Percentiles rank a stretch among this genome's conserved stretches.
phyloP scores from a whole-genome alignment of 331 rosid species.

The Rosa hybrid region DNA sequence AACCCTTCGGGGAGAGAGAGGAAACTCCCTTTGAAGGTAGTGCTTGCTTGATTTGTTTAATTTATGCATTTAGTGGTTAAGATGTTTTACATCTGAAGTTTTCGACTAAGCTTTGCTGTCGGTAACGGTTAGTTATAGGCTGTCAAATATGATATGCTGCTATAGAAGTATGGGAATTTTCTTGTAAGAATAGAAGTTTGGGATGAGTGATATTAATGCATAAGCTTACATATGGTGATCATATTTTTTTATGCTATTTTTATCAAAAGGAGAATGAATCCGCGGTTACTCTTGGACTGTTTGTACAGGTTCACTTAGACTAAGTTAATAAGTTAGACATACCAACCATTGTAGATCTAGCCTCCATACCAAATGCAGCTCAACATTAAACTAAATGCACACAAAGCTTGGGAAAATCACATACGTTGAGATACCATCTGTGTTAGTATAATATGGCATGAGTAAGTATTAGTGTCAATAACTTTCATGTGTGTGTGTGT shows the following conservation, averaged over 20 bases:
- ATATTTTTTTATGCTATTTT: background rate
- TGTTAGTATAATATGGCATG: background rate
- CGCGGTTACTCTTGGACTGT: background rate
- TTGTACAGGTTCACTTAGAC: background rate
- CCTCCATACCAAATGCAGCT: background rate
- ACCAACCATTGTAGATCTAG: background rate
- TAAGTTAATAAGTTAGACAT: background rate
- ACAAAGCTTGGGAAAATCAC: background rate
- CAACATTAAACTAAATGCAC: background rate
- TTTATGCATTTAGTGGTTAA: background rate
- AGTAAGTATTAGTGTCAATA: background rate
- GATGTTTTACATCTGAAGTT: background rate
- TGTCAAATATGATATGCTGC: background rate
- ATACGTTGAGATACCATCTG: background rate
- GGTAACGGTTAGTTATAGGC: too few relatives aligned
- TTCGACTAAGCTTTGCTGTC: background rate
- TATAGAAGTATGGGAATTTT: background rate
- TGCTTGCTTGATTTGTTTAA: background rate
- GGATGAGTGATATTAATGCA: background rate
- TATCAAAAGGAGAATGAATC: background rate
- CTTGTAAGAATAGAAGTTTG: background rate
- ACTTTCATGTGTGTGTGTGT: background rate
- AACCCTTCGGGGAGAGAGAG: constrained; percentile 96
- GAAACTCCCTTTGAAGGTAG: constrained; percentile 88
- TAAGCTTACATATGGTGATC: background rate